Evolutionary conservation across 202 grass and related monocot species (phyloP).

Genomic region (Saccharum hybrid): DNA sequence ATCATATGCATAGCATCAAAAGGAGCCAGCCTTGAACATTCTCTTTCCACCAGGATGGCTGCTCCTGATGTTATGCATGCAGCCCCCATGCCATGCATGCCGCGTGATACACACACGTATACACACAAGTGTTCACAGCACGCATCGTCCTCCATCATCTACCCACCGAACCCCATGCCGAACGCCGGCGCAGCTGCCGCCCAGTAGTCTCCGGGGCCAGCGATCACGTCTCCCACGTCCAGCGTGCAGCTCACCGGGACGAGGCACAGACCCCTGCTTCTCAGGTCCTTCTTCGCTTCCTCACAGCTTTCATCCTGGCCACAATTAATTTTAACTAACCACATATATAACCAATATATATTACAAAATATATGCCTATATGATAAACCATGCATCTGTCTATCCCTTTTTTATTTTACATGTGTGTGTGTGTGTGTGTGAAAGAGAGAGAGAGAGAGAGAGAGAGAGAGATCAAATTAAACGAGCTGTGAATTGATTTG

Average conservation of each 20-base stretch:
- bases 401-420: not conserved
- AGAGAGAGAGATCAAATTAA: slow-evolving; percentile 9
- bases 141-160: slow-evolving; percentile 11
- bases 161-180: slow-evolving; percentile 55
- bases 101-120: not conserved
- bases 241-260: slow-evolving; percentile 78
- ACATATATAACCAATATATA: not conserved
- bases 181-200: slow-evolving; percentile 52
- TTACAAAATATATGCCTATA: not conserved
- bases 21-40: slow-evolving; percentile 72
- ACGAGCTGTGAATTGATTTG: not conserved
- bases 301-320: slow-evolving; percentile 42
- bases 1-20: slow-evolving; percentile 69
- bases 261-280: slow-evolving; percentile 85
- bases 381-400: too few relatives aligned
- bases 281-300: slow-evolving; percentile 65
- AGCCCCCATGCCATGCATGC: not conserved
- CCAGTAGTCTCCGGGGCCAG: slow-evolving; percentile 76
- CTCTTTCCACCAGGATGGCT: slow-evolving; percentile 58
- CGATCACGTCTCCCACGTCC: slow-evolving; percentile 59
- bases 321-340: not conserved
- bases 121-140: not conserved
- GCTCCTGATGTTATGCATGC: slow-evolving; percentile 67
- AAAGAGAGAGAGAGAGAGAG: too few relatives aligned
- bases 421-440: not conserved